Conservation (phyloP, 371 early-diverging fungal species). For the Mucor ambiguus region DNA sequence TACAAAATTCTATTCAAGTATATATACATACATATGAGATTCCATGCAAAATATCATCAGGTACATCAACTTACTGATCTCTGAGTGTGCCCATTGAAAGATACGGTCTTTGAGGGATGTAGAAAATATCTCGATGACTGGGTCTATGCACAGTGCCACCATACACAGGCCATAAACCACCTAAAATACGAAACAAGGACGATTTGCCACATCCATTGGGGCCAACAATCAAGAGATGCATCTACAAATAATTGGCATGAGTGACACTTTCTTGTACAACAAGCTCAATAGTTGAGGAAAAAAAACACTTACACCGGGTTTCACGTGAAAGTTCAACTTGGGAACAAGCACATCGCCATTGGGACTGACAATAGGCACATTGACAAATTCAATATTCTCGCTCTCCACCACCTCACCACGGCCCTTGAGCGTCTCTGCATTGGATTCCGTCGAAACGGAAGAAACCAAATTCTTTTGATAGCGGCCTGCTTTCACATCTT, state of each 20-base stretch:
- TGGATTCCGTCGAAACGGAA: constrained; percentile 58
- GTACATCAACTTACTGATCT: constrained; percentile 70
- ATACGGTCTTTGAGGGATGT: constrained; percentile 97
- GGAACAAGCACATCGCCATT: constrained; percentile 95
- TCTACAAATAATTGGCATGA: constrained; percentile 33
- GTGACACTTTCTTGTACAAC: not conserved
- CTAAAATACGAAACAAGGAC: constrained; percentile 94
- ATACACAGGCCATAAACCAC: constrained; percentile 93
- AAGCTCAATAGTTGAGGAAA: not conserved
- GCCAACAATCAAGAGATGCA: constrained; percentile 92
- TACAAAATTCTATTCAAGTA: constrained; percentile 67
- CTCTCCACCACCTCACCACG: constrained; percentile 72
- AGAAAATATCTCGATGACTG: constrained; percentile 85
- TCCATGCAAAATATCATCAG: not conserved
- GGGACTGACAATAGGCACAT: constrained; percentile 95
- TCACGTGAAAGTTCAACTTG: constrained; percentile 84
- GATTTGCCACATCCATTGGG: constrained; percentile 96
- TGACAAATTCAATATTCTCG: constrained; percentile 82
- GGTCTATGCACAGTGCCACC: constrained; percentile 88
- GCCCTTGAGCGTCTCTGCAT: constrained; percentile 61
- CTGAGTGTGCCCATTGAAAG: constrained; percentile 92
- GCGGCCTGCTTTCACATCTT: constrained; percentile 76
- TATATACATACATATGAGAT: not conserved
- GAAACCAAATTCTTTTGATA: constrained; percentile 70
- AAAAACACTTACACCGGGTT: constrained; percentile 67